Base-by-base conservation (phyloP, 2,329 filamentous ascomycete species). In the Pseudogymnoascus sp. region DNA sequence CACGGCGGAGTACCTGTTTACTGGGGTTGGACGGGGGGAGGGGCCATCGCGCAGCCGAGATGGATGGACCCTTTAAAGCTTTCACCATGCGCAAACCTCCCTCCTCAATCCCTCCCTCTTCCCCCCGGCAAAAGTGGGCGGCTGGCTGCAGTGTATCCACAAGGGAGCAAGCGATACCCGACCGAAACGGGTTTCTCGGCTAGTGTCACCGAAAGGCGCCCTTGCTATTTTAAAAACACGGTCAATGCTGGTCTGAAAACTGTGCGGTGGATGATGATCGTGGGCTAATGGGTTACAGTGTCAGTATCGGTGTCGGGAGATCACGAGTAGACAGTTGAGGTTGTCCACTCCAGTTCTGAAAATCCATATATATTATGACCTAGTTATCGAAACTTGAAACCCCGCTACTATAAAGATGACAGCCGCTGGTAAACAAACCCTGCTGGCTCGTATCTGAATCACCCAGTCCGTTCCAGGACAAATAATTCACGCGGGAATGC, bases 81-180 rank as follows among this genome's bases (percentile, higher is more conserved):
- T 56, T 56, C 50, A 56, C 50, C 50, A 56, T 56, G 50, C 23
- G 47, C 50, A 33, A 11, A 56, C 25, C 42, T 56, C 50, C 28
- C 47, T 53, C 47, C 38, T 42, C 6, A 14, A 28, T 33, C 50
- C 28, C 25, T 31, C 8, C 35, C 14, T 4, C 6, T 1, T 16
- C 5, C 47, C 47, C 47, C 47, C 4, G 47, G 25, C 47, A 53
- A 53, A 18, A 53, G 47, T 56, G 28, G 25, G 50, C 50, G 50
- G 50, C 50, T 56, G 28, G 50, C 50, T 56, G 28, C n/a, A 56
- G 50, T 56, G 50, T 56, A 56, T 56, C 50, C 50, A 56, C 50
- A 56, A 56, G 50, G 28, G 50, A 56, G 50, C 25, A 56, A 56
- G 50, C 50, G 50, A 56, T 33, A 56, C 50, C 50, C 50, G 28